A percentile compares a stretch with the other conserved stretches of the same genome.
Conservation (phyloP, 2,329 filamentous ascomycete species). For the Verticillium nonalfalfae region DNA sequence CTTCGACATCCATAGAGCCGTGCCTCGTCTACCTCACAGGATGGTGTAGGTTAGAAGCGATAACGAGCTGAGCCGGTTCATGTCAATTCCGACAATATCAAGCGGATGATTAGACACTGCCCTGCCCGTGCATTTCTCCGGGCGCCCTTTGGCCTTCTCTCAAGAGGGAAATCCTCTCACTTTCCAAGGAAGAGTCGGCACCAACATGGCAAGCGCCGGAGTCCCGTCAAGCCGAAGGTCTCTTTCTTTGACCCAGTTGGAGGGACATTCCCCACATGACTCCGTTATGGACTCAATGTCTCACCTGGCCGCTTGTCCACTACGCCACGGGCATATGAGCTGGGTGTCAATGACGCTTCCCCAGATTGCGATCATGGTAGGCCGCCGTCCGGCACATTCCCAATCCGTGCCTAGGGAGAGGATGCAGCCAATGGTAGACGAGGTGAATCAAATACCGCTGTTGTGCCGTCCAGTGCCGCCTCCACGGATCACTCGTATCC, state of each 20-base stretch:
- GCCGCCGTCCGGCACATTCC: not conserved
- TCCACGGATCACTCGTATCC: not conserved
- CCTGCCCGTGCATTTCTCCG: not conserved
- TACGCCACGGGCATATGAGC: not conserved
- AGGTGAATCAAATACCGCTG: not conserved
- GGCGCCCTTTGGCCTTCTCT: not conserved
- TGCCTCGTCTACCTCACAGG: too few species aligned
- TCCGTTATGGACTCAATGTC: not conserved
- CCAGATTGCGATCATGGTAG: not conserved
- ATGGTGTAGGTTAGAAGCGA: not conserved
- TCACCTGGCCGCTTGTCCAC: not conserved
- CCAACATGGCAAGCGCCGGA: not conserved
- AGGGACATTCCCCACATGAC: not conserved
- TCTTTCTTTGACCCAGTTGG: not conserved
- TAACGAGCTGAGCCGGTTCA: not conserved
- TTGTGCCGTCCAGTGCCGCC: not conserved
- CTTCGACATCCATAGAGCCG: too few species aligned
- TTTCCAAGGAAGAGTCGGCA: not conserved
- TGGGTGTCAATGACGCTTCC: not conserved
- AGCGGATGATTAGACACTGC: not conserved
- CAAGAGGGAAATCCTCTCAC: not conserved
- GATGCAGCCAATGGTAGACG: not conserved
- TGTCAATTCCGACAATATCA: not conserved
- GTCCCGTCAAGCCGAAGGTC: not conserved
- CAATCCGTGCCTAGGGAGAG: not conserved